Conservation (phyloP, 805 yeast species). For the Scheffersomyces spartinae region DNA sequence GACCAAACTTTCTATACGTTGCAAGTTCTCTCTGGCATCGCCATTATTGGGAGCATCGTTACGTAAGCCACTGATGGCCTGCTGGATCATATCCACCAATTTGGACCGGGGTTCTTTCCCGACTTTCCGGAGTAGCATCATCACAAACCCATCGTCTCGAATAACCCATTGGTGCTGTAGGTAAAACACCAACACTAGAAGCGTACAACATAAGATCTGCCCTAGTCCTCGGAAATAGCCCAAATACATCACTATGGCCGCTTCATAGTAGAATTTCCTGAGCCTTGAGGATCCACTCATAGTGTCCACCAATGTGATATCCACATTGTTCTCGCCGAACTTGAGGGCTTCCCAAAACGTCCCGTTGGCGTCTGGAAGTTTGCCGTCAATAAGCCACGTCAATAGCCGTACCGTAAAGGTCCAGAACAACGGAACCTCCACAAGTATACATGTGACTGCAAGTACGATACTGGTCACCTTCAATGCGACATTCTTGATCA, state of each 20-base stretch:
- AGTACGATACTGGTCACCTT: constrained; percentile 16
- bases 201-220: constrained; percentile 28
- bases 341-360: constrained; percentile 19
- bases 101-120: constrained; percentile 43
- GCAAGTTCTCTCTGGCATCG: constrained; percentile 13
- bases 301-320: too few relatives aligned
- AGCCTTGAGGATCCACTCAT: too few relatives aligned
- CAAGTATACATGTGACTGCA: constrained; percentile 28
- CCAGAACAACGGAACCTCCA: constrained; percentile 51
- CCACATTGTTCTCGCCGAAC: constrained; percentile 28
- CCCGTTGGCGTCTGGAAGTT: constrained; percentile 28
- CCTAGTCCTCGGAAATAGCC: constrained; percentile 24
- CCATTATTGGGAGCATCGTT: constrained; percentile 10
- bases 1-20: constrained; percentile 14
- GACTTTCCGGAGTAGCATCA: constrained; percentile 43
- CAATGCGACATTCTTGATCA: too few relatives aligned
- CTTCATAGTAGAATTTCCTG: constrained; percentile 5
- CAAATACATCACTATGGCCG: too few relatives aligned
- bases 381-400: constrained; percentile 46
- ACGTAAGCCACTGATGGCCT: constrained; percentile 14
- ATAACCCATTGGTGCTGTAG: constrained; percentile 63
- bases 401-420: constrained; percentile 40
- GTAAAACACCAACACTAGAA: constrained; percentile 36
- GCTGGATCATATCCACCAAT: constrained; percentile 25
- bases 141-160: constrained; percentile 56